A percentile compares a stretch with the other conserved stretches of the same genome.
phyloP scores from a whole-genome alignment of 2,329 filamentous ascomycete genomes.

The Rhynchosporium graminicola region DNA sequence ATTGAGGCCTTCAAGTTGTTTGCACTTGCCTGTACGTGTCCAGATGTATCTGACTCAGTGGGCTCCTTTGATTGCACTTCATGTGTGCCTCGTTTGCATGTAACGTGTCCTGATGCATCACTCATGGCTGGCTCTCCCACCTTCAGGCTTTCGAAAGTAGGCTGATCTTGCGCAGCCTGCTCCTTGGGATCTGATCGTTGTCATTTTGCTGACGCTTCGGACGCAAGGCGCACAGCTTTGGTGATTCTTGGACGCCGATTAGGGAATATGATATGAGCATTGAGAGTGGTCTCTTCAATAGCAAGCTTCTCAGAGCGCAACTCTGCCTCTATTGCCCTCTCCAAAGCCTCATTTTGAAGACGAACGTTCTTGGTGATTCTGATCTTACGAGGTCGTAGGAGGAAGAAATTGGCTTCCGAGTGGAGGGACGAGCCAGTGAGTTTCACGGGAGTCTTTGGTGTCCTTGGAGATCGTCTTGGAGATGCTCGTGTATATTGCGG shows the following conservation, averaged over 20 bases:
- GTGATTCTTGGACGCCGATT: conserved; percentile 1
- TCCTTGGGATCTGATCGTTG: not conserved
- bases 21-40: not conserved
- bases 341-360: not conserved
- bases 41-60: not conserved
- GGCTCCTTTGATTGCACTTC: not conserved
- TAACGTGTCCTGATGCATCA: not conserved
- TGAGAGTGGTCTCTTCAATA: no score
- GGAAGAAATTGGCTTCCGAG: not conserved
- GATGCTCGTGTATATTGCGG: not conserved
- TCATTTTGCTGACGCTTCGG: not conserved
- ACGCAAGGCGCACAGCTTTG: not conserved
- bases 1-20: no score
- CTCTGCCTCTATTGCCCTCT: not conserved
- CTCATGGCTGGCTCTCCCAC: not conserved
- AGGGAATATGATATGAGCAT: not conserved
- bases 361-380: conserved; percentile 1
- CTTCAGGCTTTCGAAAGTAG: not conserved
- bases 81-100: not conserved
- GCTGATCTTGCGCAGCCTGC: not conserved
- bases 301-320: not conserved
- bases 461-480: conserved; percentile 4
- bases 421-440: not conserved
- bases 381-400: not conserved
- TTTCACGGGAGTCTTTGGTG: not conserved